Evolutionary conservation across 164 flowering plant genomes (phyloP).

Genomic region (Magnolia officinalis): DNA sequence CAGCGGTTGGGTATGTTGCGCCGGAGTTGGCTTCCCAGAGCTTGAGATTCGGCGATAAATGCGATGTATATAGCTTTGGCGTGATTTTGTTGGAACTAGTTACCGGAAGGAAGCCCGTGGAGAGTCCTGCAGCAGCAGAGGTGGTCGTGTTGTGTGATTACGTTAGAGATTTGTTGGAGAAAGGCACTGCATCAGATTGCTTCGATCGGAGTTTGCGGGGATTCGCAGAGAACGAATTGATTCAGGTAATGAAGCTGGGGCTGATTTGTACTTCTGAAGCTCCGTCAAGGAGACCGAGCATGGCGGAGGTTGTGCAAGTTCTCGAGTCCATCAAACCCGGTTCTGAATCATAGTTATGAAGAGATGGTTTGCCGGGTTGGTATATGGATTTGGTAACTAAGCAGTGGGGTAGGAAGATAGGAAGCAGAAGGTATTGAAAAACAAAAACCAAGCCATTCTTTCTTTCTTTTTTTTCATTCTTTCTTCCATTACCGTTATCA

Average conservation of each 20-base stretch:
- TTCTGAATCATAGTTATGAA: slow-evolving; percentile 26
- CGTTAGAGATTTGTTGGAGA: slow-evolving; percentile 67
- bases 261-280: slow-evolving; percentile 75
- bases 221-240: slow-evolving; percentile 75
- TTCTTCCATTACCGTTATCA: slow-evolving; percentile 22
- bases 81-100: slow-evolving; percentile 84
- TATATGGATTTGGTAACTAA: slow-evolving; percentile 1
- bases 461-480: slow-evolving; percentile 43
- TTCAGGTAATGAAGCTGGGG: slow-evolving; percentile 92
- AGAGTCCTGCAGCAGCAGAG: slow-evolving; percentile 57
- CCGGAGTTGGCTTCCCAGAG: slow-evolving; percentile 82
- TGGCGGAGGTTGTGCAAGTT: slow-evolving; percentile 96
- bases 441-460: not conserved
- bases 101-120: slow-evolving; percentile 93
- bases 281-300: slow-evolving; percentile 85
- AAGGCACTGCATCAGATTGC: slow-evolving; percentile 67
- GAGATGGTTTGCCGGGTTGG: slow-evolving; percentile 12
- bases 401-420: slow-evolving; percentile 8
- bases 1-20: slow-evolving; percentile 82
- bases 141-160: slow-evolving; percentile 77
- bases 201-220: slow-evolving; percentile 73
- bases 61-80: slow-evolving; percentile 94
- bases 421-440: slow-evolving; percentile 1
- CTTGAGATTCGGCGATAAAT: slow-evolving; percentile 65
- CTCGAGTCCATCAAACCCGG: slow-evolving; percentile 82